Evolutionary conservation across 2,329 filamentous ascomycete genomes (phyloP).

Genomic region (Ceratocystis diversiconidia): DNA sequence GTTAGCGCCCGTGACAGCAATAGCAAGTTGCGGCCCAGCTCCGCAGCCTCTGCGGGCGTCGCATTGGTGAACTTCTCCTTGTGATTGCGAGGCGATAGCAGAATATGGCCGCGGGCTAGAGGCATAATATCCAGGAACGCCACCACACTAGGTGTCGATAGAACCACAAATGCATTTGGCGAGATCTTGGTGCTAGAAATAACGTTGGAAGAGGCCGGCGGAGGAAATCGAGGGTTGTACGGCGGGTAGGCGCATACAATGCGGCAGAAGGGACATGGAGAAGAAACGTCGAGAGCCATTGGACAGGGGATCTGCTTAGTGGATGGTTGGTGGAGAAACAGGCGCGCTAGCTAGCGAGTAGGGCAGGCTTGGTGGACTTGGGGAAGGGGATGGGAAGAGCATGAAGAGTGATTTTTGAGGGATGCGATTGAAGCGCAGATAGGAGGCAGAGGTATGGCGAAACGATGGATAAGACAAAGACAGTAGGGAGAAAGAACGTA

Average conservation of each 20-base stretch:
- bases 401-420: too few relatives aligned
- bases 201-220: conserved; percentile 23
- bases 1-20: conserved; percentile 59
- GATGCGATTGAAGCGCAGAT: too few relatives aligned
- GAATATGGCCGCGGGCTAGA: conserved; percentile 65
- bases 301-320: background rate
- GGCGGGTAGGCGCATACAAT: conserved; percentile 39
- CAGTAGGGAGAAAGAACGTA: background rate
- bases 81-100: conserved; percentile 67
- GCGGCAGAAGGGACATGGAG: conserved; percentile 46
- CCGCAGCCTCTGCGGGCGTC: conserved; percentile 42
- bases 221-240: conserved; percentile 33
- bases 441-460: background rate
- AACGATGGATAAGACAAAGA: background rate
- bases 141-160: conserved; percentile 63
- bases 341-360: background rate
- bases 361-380: too few relatives aligned
- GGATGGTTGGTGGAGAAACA: background rate
- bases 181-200: conserved; percentile 26
- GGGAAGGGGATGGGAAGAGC: too few relatives aligned
- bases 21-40: conserved; percentile 54
- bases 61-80: conserved; percentile 58
- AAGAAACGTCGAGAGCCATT: background rate
- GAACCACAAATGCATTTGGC: conserved; percentile 48
- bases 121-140: conserved; percentile 93